Evolutionary conservation across 179 eudicot species (phyloP).

Genomic region (Nepenthes alata): DNA sequence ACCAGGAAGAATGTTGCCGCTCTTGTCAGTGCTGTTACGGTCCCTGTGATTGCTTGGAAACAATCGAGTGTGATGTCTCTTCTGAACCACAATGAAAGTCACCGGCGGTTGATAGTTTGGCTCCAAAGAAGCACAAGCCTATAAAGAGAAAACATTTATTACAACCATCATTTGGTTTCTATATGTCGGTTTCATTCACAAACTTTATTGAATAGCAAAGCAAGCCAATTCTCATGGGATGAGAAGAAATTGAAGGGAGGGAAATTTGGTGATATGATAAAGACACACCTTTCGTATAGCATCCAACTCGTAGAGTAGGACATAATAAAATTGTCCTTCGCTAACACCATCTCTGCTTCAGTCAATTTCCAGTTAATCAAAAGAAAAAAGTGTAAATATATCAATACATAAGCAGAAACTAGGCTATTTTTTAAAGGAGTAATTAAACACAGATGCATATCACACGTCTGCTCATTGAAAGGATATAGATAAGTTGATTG

Average conservation of each 20-base stretch:
- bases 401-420: too few relatives aligned
- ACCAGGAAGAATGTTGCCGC: slow-evolving; percentile 69
- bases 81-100: slow-evolving; percentile 64
- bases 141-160: slow-evolving; percentile 4
- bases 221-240: background rate
- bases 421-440: too few relatives aligned
- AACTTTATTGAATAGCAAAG: background rate
- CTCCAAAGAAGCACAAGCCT: slow-evolving; percentile 68
- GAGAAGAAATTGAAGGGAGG: too few relatives aligned
- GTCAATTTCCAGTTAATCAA: background rate
- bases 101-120: slow-evolving; percentile 60
- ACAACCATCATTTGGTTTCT: background rate
- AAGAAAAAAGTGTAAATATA: too few relatives aligned
- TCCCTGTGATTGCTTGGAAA: slow-evolving; percentile 52
- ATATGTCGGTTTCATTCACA: too few relatives aligned
- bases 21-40: slow-evolving; percentile 36
- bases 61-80: slow-evolving; percentile 62
- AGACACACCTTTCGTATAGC: slow-evolving; percentile 11
- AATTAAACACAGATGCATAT: too few relatives aligned
- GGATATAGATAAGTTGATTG: too few relatives aligned
- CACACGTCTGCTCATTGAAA: too few relatives aligned
- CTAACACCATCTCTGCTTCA: slow-evolving; percentile 11
- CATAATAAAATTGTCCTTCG: slow-evolving; percentile 13
- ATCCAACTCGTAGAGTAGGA: slow-evolving; percentile 9
- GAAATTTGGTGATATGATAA: background rate